Base-by-base conservation (phyloP, 2,329 filamentous ascomycete genomes). In the Penicillium corylophilum region DNA sequence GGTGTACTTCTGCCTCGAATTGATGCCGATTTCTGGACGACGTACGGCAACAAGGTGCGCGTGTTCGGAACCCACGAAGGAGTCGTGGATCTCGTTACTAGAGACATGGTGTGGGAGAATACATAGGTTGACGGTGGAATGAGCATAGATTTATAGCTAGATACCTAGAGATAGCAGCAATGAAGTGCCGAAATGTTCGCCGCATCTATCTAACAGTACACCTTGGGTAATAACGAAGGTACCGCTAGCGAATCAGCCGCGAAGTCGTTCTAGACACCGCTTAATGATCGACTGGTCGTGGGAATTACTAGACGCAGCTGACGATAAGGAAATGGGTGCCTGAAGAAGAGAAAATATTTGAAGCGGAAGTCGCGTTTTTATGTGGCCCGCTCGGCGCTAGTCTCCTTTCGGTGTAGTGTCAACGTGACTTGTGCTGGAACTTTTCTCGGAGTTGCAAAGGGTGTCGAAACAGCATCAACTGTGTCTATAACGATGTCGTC, bases 201-300 rank as follows among this genome's bases (percentile, higher is more conserved):
- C 90, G 85, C 84, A 84, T 83, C 91, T 95, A 96, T 96, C 91
- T 95, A 96, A 93, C 90, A 82, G 87, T 85, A 86, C 83, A 81
- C 88, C 87, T 89, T 90, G 84, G 73, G 10, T 69, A 59, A 53
- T 58, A 52, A 76, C 76, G 83, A 89, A 91, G 90, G 89, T 87
- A 87, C 89, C 84, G 91, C 89, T 96, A 96, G 92, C 92, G 92
- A 91, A 95, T 89, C 89, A 88, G 87, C 88, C 89, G 88, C 86
- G 77, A 71, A 68, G 76, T 88, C 78, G 72, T 71, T 96, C 89
- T 96, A 72, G 89, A 89, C 92, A 94, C 85, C 78, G 75, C 75
- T 84, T 82, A 94, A 96, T 96, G 92, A 85, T 92, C 90, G 90
- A 82, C 82, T 87, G 85, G 82, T 85, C 82, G 81, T 88, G 82